Evolutionary conservation across 306 rosid species (phyloP).

Genomic region (Begonia peltatifolia): DNA sequence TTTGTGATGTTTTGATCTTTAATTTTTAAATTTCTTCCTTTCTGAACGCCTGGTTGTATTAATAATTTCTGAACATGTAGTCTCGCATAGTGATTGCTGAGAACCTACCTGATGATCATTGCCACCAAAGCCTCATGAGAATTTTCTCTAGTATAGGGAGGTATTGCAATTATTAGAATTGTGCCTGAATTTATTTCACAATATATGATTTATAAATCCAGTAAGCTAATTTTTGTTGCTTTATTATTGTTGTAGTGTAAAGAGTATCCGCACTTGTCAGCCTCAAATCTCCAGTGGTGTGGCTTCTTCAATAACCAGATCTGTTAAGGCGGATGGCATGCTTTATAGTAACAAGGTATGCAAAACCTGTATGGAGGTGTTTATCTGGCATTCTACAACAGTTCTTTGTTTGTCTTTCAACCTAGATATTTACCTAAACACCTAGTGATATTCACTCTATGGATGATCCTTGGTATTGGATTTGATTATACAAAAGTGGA

Average conservation of each 20-base stretch:
- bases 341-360: conserved; percentile 68
- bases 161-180: conserved; percentile 18
- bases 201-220: not conserved
- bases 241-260: conserved; percentile 54
- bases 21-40: too few relatives aligned
- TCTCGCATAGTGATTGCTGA: conserved; percentile 90
- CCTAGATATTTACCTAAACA: too few relatives aligned
- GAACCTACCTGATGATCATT: conserved; percentile 96
- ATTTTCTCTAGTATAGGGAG: conserved; percentile 87
- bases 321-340: conserved; percentile 63
- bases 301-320: conserved; percentile 56
- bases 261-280: conserved; percentile 90
- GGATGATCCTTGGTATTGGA: too few relatives aligned
- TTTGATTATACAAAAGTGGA: too few relatives aligned
- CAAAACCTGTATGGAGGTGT: not conserved
- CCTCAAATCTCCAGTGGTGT: conserved; percentile 66
- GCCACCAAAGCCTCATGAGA: conserved; percentile 98
- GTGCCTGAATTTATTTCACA: too few relatives aligned
- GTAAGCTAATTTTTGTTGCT: not conserved
- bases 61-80: conserved; percentile 13
- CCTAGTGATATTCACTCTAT: too few relatives aligned
- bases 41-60: too few relatives aligned
- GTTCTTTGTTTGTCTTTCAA: conserved; percentile 2
- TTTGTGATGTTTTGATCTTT: too few relatives aligned
- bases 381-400: conserved; percentile 1